Base-by-base conservation (phyloP, 495 filamentous ascomycete genomes). In the Aspergillus panamensis region DNA sequence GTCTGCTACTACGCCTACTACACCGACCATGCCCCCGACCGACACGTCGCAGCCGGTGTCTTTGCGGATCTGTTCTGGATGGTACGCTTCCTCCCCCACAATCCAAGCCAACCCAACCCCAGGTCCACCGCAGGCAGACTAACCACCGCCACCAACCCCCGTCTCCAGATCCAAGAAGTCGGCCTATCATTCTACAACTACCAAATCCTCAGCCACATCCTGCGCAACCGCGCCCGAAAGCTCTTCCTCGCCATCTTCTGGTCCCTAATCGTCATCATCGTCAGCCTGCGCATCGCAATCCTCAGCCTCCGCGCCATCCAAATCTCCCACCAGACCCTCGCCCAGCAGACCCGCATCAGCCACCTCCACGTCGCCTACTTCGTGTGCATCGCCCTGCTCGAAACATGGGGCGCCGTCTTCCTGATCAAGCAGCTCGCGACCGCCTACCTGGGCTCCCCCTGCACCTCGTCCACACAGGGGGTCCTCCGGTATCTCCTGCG, bases 111-210 rank as follows among this genome's bases (percentile, higher is more conserved):
- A n/a, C n/a, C 14, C 13, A 13, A 43, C 16, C 40, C 17, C 50
- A n/a, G n/a, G n/a, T n/a, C n/a, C n/a, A n/a, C n/a, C n/a, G n/a
- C n/a, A n/a, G n/a, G n/a, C n/a, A n/a, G n/a, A n/a, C n/a, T 40
- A 25, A 52, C 51, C 14, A 8, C 6, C 25, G 12, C 39, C 19
- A 44, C 2, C 8, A 37, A 37, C 2, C 7, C 14, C 2, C 33
- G 8, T 3, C 9, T 37, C 10, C 10, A 71, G 69, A 62, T 70
- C 45, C 69, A 73, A 65, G 69, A 73, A 60, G 66, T 59, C 1
- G 69, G 69, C 1, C 19, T 71, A 8, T 69, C 68, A 2, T 69
- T 73, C 53, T 71, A 71, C 54, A 73, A 61, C 57, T 73, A 73
- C 44, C 33, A 59, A 5, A 73, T 73, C 49, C 63, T 73, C 1